phyloP scores from a whole-genome alignment of 2,329 filamentous ascomycete species.

The Geosmithia flava region DNA sequence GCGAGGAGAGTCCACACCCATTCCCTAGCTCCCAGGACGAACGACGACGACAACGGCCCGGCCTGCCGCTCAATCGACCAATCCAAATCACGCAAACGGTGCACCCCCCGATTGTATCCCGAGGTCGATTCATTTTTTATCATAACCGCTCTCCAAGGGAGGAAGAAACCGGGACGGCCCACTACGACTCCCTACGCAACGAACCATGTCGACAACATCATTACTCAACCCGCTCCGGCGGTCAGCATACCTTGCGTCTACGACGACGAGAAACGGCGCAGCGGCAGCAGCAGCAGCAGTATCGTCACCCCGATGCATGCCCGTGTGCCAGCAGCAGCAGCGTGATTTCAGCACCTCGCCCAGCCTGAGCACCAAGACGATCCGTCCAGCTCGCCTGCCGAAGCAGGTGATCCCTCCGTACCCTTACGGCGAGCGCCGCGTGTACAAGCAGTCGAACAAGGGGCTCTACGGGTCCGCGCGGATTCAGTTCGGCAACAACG shows the following conservation, averaged over 20 bases:
- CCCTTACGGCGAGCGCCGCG: slow-evolving; percentile 55
- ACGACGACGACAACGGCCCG: neutral
- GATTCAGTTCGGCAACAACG: slow-evolving; percentile 70
- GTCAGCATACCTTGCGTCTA: neutral
- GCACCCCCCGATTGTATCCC: neutral
- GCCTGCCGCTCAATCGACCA: neutral
- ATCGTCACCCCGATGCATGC: neutral
- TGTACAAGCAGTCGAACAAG: slow-evolving; percentile 71
- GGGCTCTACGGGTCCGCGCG: slow-evolving; percentile 59
- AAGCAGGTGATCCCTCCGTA: slow-evolving; percentile 48
- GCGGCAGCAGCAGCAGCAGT: neutral
- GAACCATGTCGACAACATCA: neutral
- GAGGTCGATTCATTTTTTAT: neutral
- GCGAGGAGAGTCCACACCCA: neutral
- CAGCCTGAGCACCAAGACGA: slow-evolving; percentile 23
- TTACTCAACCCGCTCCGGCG: neutral
- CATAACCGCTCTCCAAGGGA: neutral
- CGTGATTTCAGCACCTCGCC: slow-evolving; percentile 14
- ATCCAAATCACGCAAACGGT: neutral
- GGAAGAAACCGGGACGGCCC: too few species aligned
- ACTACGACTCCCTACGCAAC: neutral
- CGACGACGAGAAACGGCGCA: neutral
- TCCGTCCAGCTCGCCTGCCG: slow-evolving; percentile 30
- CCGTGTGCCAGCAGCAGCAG: neutral
- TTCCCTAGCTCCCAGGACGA: neutral